These are phyloP conservation scores for Aspergillus tubingensis DNA, from an alignment of 2,329 filamentous ascomycete genomes.

Conservation along the genomic window DNA sequence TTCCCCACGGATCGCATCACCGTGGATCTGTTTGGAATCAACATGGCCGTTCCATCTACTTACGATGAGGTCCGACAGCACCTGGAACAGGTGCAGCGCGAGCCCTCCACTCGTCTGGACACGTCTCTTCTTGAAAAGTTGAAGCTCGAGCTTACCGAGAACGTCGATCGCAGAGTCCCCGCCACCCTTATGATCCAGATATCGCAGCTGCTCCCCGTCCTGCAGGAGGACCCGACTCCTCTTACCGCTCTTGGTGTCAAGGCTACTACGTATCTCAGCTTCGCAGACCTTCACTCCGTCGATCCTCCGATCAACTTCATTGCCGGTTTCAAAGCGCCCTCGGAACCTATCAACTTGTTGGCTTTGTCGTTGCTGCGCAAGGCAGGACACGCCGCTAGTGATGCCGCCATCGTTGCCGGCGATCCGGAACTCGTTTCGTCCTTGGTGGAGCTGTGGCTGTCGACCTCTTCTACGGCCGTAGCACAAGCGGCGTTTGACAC, in stretches of 20 bases:
- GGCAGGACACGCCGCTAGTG: constrained; percentile 52
- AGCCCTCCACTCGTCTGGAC: constrained; percentile 51
- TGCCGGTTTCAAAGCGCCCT: constrained; percentile 55
- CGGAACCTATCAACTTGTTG: constrained; percentile 57
- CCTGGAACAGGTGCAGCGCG: constrained; percentile 46
- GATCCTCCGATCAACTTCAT: constrained; percentile 56
- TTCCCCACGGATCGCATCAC: neutral
- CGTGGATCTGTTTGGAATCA: constrained; percentile 3
- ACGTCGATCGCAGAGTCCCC: constrained; percentile 39
- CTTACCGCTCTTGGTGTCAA: constrained; percentile 56
- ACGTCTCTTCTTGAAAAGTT: constrained; percentile 53
- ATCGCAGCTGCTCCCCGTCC: constrained; percentile 52
- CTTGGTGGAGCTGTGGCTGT: constrained; percentile 61
- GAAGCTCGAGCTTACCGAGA: constrained; percentile 45
- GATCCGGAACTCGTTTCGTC: constrained; percentile 57
- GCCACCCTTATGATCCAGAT: constrained; percentile 48
- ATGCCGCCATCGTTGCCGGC: constrained; percentile 61
- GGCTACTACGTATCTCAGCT: constrained; percentile 52
- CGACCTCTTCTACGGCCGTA: constrained; percentile 56
- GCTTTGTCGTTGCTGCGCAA: constrained; percentile 60
- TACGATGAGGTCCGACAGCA: constrained; percentile 43
- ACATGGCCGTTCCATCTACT: constrained; percentile 39
- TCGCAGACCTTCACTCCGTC: constrained; percentile 51
- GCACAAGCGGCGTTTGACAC: constrained; percentile 56
- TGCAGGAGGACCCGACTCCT: constrained; percentile 61